These are phyloP conservation scores for Xylaria hypoxylon DNA, from an alignment of 2,329 filamentous ascomycete genomes.

Conservation along the genomic window DNA sequence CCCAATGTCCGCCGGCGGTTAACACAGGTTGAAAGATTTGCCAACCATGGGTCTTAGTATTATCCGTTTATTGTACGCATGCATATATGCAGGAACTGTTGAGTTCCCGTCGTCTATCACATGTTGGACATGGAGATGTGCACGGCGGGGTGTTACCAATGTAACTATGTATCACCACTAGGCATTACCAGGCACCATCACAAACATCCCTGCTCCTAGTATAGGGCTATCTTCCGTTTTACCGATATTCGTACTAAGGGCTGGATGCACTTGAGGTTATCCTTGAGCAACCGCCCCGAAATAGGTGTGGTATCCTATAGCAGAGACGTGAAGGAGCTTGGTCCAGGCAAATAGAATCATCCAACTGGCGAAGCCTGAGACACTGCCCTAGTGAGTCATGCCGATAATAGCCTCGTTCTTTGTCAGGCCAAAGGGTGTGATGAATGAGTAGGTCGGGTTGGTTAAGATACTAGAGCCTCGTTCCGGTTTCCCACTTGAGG, in stretches of 20 bases:
- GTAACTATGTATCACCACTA: constrained; percentile 27
- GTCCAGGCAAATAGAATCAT: constrained; percentile 36
- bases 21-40: constrained; percentile 24
- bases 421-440: constrained; percentile 22
- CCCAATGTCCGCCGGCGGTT: constrained; percentile 19
- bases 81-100: constrained; percentile 40
- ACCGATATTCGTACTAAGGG: constrained; percentile 24
- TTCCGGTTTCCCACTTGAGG: constrained; percentile 4
- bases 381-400: constrained; percentile 44
- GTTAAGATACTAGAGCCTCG: constrained; percentile 18
- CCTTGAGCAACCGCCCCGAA: constrained; percentile 31
- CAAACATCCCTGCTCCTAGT: constrained; percentile 21
- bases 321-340: constrained; percentile 22
- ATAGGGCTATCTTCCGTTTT: constrained; percentile 17
- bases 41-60: constrained; percentile 33
- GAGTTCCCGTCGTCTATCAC: constrained; percentile 32
- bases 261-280: constrained; percentile 16
- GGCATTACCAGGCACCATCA: constrained; percentile 30
- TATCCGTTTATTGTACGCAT: constrained; percentile 3
- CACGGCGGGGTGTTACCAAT: constrained; percentile 23
- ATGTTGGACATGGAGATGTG: constrained; percentile 30
- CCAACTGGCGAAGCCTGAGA: constrained; percentile 39
- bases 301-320: constrained; percentile 23
- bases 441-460: constrained; percentile 1
- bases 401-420: constrained; percentile 48